Base-by-base conservation (phyloP, 495 filamentous ascomycete species). In the Aspergillus bertholletiae region DNA sequence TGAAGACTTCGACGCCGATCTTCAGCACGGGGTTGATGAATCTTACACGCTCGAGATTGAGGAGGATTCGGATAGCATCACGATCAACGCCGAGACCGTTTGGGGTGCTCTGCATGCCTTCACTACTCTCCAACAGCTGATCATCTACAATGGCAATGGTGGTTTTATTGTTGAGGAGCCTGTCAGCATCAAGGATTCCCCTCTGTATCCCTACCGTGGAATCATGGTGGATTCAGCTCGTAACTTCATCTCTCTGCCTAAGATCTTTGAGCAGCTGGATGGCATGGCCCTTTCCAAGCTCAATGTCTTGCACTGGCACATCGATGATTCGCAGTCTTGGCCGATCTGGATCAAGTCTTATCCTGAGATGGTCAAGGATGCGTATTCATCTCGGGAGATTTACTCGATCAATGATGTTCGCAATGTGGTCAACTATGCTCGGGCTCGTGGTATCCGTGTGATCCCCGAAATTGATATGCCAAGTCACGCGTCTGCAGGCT, bases 21-120 rank as follows among this genome's bases (percentile, higher is more conserved):
- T 81, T 13, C 74, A 79, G 47, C 76, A 80, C 57, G 80, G 76
- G 0, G 80, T 82, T 18, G 76, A 84, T 59, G 81, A 84, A 61
- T 81, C 79, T 0, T 84, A 84, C 60, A 79, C 76, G n/a, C 57
- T 84, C 18, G 68, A 74, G 17, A 72, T 82, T 32, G 37, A 53
- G 7, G 59, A 65, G 11, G 56, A 52, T 18, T 68, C 71, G 1
- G 58, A 55, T 46, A 64, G 47, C 27, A 68, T 81, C 54, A 61
- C 61, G 9, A 78, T 84, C 59, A 75, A 65, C 3, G 66, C 79
- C 22, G 57, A 77, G 49, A 80, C 80, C 0, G 66, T 74, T 52
- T 78, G 78, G 72, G 81, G 80, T 27, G 78, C 76, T n/a, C 62
- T 84, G 7, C 80, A 82, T 61, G 81, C 80, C 13, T 80, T 84